Conservation (phyloP, 495 filamentous ascomycete species). For the Astrocystis sublimbata region DNA sequence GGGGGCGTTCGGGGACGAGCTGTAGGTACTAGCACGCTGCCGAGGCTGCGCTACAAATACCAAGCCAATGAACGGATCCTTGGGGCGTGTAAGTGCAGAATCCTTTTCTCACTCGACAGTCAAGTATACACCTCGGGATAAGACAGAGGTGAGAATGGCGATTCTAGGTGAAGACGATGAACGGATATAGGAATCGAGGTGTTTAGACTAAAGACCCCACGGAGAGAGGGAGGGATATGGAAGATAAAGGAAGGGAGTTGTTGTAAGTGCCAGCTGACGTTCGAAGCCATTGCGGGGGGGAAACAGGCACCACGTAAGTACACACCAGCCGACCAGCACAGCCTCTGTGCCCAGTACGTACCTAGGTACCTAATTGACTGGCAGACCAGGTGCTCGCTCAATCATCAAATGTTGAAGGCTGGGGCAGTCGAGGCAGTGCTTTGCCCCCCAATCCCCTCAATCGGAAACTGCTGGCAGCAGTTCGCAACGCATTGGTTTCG, state of each 20-base stretch:
- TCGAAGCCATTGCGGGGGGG: too few species aligned
- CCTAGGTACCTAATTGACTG: not conserved
- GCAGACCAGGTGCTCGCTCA: not conserved
- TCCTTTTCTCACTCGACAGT: not conserved
- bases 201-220: too few species aligned
- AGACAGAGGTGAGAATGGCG: too few species aligned
- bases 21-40: not conserved
- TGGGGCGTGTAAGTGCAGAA: not conserved
- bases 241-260: too few species aligned
- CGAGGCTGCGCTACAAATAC: constrained; percentile 10
- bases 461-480: not conserved
- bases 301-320: too few species aligned
- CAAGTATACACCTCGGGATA: not conserved
- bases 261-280: too few species aligned
- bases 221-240: too few species aligned
- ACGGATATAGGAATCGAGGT: too few species aligned
- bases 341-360: not conserved
- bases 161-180: too few species aligned
- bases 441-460: too few species aligned
- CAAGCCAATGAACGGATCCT: constrained; percentile 7
- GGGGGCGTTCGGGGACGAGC: not conserved
- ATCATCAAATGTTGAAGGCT: not conserved
- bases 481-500: not conserved
- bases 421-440: not conserved
- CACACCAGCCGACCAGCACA: too few species aligned